These are phyloP conservation scores for Corniculantispora saksenae DNA, from an alignment of 2,329 filamentous ascomycete species.

Conservation along the genomic window DNA sequence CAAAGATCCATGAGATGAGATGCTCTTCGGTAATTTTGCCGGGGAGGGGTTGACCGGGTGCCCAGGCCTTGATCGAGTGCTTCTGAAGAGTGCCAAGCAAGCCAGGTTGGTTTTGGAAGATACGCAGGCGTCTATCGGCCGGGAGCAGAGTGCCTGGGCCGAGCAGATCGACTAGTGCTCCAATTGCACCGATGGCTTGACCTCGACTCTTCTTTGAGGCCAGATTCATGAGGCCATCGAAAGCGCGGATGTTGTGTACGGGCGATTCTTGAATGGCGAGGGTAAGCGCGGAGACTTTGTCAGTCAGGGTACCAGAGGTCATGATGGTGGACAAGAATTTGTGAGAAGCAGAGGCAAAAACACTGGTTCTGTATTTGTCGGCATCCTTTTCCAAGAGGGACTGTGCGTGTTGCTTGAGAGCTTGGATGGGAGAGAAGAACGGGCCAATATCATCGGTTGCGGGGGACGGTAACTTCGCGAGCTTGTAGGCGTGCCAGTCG, in stretches of 20 bases:
- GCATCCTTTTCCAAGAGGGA: conserved; percentile 77
- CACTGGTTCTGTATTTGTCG: conserved; percentile 69
- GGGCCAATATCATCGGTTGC: conserved; percentile 47
- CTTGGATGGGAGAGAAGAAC: conserved; percentile 46
- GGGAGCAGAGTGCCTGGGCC: conserved; percentile 86
- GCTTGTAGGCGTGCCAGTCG: conserved; percentile 55
- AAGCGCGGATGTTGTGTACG: conserved; percentile 84
- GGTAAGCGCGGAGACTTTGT: conserved; percentile 94
- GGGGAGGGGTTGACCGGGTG: conserved; percentile 68
- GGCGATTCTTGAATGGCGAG: conserved; percentile 95
- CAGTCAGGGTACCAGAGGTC: conserved; percentile 91
- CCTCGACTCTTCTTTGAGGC: conserved; percentile 93
- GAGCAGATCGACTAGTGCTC: conserved; percentile 90
- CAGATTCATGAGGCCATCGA: conserved; percentile 79
- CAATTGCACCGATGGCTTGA: conserved; percentile 88
- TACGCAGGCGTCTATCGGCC: conserved; percentile 74
- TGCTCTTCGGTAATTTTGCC: conserved; percentile 73
- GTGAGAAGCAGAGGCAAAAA: conserved; percentile 81
- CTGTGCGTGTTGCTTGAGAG: conserved; percentile 69
- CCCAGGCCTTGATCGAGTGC: conserved; percentile 61
- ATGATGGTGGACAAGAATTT: conserved; percentile 98
- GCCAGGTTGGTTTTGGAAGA: conserved; percentile 78
- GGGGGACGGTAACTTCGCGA: conserved; percentile 46
- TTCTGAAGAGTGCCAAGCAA: conserved; percentile 71
- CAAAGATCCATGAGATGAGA: conserved; percentile 84